phyloP scores from a whole-genome alignment of 768 basidiomycete genomes.

The Mycena polygramma region DNA sequence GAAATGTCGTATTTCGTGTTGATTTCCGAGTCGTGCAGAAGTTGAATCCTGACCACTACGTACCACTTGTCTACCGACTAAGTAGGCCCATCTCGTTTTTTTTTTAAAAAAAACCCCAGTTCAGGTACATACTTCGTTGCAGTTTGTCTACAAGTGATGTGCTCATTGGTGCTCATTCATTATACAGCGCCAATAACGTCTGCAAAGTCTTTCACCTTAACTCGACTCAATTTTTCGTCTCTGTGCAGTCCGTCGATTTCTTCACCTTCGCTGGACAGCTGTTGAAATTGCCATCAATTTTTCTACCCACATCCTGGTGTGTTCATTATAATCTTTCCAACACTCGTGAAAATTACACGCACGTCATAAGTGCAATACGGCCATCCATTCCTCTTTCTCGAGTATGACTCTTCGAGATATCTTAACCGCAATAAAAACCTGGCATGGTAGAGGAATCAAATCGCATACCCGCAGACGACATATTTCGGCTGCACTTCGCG shows the following conservation, averaged over 20 bases:
- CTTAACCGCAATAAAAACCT: not conserved
- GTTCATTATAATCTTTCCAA: not conserved
- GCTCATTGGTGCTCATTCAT: too few species aligned
- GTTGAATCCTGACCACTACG: too few species aligned
- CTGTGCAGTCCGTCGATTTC: not conserved
- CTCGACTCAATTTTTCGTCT: not conserved
- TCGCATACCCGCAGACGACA: slow-evolving; percentile 12
- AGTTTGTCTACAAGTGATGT: too few species aligned
- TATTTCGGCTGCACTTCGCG: not conserved
- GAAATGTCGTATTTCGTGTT: too few species aligned
- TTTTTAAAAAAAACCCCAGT: too few species aligned
- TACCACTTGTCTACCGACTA: too few species aligned
- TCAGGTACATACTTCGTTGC: too few species aligned
- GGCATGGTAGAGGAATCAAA: not conserved
- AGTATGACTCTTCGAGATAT: not conserved
- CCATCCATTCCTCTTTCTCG: not conserved
- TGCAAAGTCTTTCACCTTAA: too few species aligned
- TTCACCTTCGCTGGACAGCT: not conserved
- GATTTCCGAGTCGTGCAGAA: too few species aligned
- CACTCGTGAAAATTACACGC: not conserved
- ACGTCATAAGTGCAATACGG: slow-evolving; percentile 7
- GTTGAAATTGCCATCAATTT: not conserved
- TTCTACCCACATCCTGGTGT: not conserved
- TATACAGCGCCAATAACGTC: too few species aligned
- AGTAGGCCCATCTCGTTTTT: too few species aligned